Conservation (phyloP, 2,329 filamentous ascomycete species). For the Xylariales sp. region DNA sequence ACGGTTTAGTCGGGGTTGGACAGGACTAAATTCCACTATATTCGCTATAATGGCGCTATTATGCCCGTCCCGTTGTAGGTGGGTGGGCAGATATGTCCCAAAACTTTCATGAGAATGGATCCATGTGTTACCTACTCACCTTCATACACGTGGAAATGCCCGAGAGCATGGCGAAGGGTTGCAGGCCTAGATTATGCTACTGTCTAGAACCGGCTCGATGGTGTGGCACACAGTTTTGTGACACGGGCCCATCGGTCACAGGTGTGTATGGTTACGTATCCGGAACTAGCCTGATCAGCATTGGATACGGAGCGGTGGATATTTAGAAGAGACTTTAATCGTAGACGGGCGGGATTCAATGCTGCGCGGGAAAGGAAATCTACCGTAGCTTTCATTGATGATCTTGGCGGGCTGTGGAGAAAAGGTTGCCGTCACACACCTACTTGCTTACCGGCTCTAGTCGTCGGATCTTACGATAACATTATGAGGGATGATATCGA, state of each 20-base stretch:
- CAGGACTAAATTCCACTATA: neutral
- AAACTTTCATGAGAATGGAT: conserved; percentile 3
- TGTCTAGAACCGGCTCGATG: neutral
- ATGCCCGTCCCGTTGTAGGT: conserved; percentile 5
- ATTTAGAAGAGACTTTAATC: neutral
- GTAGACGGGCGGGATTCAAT: neutral
- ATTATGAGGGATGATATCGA: neutral
- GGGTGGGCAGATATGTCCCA: conserved; percentile 2
- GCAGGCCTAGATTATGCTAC: conserved; percentile 13
- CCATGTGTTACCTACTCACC: conserved; percentile 13
- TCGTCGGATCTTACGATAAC: neutral
- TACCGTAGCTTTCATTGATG: neutral
- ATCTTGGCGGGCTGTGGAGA: conserved; percentile 2
- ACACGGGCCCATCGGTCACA: conserved; percentile 15
- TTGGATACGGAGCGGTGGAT: neutral
- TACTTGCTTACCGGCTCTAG: neutral
- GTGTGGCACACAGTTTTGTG: conserved; percentile 14
- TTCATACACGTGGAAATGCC: conserved; percentile 26
- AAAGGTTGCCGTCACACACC: neutral
- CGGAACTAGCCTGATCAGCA: neutral
- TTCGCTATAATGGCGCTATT: conserved; percentile 11
- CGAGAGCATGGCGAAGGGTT: conserved; percentile 14
- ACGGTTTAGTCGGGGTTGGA: neutral
- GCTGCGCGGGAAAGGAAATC: conserved; percentile 6
- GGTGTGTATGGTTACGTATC: conserved; percentile 5